Evolutionary conservation across 176 grass and related monocot genomes (phyloP), one percentile per base, ranked within the genome.

Genomic region (Oryza officinalis): DNA sequence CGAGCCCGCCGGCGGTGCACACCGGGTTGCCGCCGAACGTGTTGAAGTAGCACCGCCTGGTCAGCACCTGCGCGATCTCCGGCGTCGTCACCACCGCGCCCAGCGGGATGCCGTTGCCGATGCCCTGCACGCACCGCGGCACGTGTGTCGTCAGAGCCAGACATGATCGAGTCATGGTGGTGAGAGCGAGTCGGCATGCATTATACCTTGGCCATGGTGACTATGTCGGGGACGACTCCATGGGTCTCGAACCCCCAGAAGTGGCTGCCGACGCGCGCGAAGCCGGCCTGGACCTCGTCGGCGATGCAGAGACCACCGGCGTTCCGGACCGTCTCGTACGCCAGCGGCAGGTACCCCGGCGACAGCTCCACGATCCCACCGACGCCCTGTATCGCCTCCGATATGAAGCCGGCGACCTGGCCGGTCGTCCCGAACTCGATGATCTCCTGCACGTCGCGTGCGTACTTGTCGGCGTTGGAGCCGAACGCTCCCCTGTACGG

Each of bases 171-270:
- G 37, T 8, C 37, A 38, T 41, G 40, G 18, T 22, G 49, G 49
- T 17, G 49, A 20, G 17, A 20, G 17, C 17, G 49, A 20, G 4
- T 3, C 37, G 35, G 35, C 5, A 50, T 4, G 4, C 5, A 50
- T 52, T 52, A 22, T 13, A 93, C 96, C 93, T 98, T 96, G 27
- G 96, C 96, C 96, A 98, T 92, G 40, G 96, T 98, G 0, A 98
- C 96, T 10, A 98, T 98, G 75, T 98, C 96, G n/a, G 93, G 96
- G 37, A 91, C 80, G 33, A 95, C 87, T 27, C 89, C 93, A 61
- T 98, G 96, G 11, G 85, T 88, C 77, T 98, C 86, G 74, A 98
- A 98, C 9, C 91, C 96, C 96, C 96, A 98, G 86, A 96, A 98
- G 65, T 98, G 96, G 86, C 89, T 95, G 70, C 93, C 96, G 25